Conservation (phyloP, 1,139 yeast species). For the Debaryomycetaceae sp. region DNA sequence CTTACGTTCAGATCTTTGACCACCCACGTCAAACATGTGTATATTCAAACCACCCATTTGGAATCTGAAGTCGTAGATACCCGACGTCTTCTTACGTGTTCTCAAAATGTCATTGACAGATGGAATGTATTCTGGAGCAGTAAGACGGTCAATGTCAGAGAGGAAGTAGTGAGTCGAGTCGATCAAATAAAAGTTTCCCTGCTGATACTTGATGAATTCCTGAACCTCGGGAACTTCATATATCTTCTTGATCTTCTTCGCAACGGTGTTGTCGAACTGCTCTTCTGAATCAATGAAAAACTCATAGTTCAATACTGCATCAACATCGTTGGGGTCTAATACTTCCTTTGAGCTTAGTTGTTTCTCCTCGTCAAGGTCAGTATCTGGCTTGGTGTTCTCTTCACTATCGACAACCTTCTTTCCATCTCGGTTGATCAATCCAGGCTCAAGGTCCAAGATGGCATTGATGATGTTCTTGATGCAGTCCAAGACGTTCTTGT, state of each 20-base stretch:
- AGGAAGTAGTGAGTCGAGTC: constrained; percentile 86
- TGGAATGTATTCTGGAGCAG: constrained; percentile 62
- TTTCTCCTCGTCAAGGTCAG: constrained; percentile 6
- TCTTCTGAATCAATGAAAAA: constrained; percentile 47
- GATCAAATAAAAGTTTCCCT: constrained; percentile 76
- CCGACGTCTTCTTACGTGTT: constrained; percentile 90
- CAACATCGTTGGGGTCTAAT: constrained; percentile 40
- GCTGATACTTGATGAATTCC: constrained; percentile 53
- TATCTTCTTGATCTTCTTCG: constrained; percentile 42
- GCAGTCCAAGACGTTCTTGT: constrained; percentile 64
- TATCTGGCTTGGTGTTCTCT: constrained; percentile 4
- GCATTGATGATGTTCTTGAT: constrained; percentile 61
- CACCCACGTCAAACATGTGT: constrained; percentile 91
- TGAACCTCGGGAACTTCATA: constrained; percentile 59
- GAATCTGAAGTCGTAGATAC: constrained; percentile 80
- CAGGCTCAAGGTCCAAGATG: constrained; percentile 47
- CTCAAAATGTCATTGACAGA: constrained; percentile 73
- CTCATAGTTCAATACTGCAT: constrained; percentile 46
- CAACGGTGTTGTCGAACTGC: constrained; percentile 43
- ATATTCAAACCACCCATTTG: constrained; percentile 68
- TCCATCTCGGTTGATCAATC: constrained; percentile 34
- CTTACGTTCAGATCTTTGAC: constrained; percentile 88
- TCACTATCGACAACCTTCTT: constrained; percentile 4
- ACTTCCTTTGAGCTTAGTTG: constrained; percentile 17
- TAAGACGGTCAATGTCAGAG: constrained; percentile 61